Percentiles rank a stretch among this genome's conserved stretches.
Evolutionary conservation across 768 basidiomycete species (phyloP).

Genomic region (Leccinum subtestaceum): DNA sequence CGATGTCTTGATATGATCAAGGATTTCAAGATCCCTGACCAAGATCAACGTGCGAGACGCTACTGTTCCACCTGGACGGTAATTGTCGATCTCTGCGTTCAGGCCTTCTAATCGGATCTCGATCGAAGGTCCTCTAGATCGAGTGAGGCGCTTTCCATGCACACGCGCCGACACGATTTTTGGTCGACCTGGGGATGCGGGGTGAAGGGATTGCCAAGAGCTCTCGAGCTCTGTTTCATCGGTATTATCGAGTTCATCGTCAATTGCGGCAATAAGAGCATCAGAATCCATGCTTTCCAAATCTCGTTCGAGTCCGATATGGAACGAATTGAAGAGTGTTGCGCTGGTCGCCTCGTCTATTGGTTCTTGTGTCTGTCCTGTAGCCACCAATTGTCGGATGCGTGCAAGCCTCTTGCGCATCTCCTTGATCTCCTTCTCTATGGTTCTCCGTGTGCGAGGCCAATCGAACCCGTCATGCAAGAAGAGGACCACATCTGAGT

Average conservation of each 20-base stretch:
- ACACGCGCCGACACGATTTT: slow-evolving; percentile 37
- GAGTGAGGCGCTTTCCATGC: slow-evolving; percentile 59
- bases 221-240: slow-evolving; percentile 72
- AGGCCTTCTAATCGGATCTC: slow-evolving; percentile 75
- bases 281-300: slow-evolving; percentile 70
- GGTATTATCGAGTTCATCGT: slow-evolving; percentile 82
- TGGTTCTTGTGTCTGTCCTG: slow-evolving; percentile 82
- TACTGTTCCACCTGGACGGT: slow-evolving; percentile 49
- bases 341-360: slow-evolving; percentile 68
- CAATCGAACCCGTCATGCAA: slow-evolving; percentile 97
- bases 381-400: slow-evolving; percentile 89
- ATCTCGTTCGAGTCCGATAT: slow-evolving; percentile 85
- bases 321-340: slow-evolving; percentile 89
- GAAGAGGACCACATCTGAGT: slow-evolving; percentile 64
- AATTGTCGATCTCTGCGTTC: slow-evolving; percentile 65
- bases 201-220: slow-evolving; percentile 87
- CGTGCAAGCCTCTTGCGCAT: slow-evolving; percentile 84
- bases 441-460: slow-evolving; percentile 76
- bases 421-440: slow-evolving; percentile 84
- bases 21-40: slow-evolving; percentile 76
- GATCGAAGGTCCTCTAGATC: slow-evolving; percentile 78
- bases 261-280: slow-evolving; percentile 85
- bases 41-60: slow-evolving; percentile 68
- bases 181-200: slow-evolving; percentile 43
- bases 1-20: slow-evolving; percentile 97